Evolutionary conservation across 257 asterid genomes (phyloP).

Genomic region (Thymus quinquecostatus): DNA sequence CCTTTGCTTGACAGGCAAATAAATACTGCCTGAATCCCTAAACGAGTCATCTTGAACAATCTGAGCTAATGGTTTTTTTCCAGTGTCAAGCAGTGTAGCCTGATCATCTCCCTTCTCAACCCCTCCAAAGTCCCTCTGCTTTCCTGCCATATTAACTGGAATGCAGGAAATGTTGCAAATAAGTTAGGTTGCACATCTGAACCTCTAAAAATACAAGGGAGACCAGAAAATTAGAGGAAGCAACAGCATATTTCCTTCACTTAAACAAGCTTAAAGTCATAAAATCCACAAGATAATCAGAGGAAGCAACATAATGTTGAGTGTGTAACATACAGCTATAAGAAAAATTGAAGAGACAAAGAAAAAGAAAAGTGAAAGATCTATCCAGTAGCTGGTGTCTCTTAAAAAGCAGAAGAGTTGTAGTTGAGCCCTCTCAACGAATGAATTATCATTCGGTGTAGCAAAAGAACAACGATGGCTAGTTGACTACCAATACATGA

Average conservation of each 20-base stretch:
- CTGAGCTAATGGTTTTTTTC: conserved; percentile 69
- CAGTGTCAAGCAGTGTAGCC: conserved; percentile 83
- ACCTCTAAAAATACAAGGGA: conserved; percentile 3
- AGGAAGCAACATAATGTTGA: no score
- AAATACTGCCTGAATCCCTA: conserved; percentile 98
- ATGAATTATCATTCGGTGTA: not conserved
- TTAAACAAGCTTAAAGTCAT: no score
- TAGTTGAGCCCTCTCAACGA: conserved; percentile 17
- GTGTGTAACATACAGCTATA: no score
- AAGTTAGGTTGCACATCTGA: conserved; percentile 25
- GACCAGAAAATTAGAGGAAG: conserved; percentile 18
- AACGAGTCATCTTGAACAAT: conserved; percentile 92
- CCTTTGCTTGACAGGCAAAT: conserved; percentile 98
- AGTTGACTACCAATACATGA: conserved; percentile 5
- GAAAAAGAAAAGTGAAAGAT: no score
- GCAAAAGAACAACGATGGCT: not conserved
- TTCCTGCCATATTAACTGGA: conserved; percentile 74
- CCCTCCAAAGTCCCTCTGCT: conserved; percentile 88
- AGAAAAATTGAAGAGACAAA: no score
- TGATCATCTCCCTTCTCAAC: conserved; percentile 85
- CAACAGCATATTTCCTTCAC: not conserved
- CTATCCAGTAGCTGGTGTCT: not conserved
- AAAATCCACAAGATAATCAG: no score
- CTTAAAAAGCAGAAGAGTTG: conserved; percentile 11
- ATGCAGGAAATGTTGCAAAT: conserved; percentile 33